Conservation (phyloP, 768 basidiomycete genomes). For the Mrakia gelida region DNA sequence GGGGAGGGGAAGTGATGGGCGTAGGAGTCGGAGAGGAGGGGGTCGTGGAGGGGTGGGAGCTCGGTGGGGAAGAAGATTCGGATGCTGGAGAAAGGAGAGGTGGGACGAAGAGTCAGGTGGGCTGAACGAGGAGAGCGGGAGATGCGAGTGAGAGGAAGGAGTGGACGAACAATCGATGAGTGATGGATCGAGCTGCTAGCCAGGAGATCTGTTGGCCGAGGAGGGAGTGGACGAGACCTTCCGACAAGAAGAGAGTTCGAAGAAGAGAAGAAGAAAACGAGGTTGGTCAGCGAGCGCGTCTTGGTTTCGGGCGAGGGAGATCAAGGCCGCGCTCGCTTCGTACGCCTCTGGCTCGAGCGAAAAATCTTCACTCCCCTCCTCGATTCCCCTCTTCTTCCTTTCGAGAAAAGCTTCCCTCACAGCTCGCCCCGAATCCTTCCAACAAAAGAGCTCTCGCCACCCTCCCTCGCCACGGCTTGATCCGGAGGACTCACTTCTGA, state of each 20-base stretch:
- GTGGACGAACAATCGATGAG: conserved; percentile 56
- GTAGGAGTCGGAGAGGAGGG: neutral
- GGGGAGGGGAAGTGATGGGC: conserved; percentile 60
- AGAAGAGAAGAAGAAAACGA: neutral
- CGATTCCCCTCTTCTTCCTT: neutral
- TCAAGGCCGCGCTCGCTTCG: too few species aligned
- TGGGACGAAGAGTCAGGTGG: neutral
- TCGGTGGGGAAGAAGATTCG: conserved; percentile 11
- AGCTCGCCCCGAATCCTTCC: neutral
- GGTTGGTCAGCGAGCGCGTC: conserved; percentile 3
- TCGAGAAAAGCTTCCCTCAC: neutral
- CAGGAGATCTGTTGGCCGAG: conserved; percentile 77
- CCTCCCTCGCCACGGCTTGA: neutral
- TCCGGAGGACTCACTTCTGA: conserved; percentile 43
- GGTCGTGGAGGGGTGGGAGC: conserved; percentile 17
- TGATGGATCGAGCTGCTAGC: conserved; percentile 75
- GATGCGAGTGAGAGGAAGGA: neutral
- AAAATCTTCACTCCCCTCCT: neutral
- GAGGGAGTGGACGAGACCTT: conserved; percentile 68
- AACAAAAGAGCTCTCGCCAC: neutral
- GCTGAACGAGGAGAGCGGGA: neutral
- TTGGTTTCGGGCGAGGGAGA: neutral
- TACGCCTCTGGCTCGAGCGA: too few species aligned
- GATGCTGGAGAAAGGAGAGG: neutral
- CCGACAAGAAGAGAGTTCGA: neutral